phyloP scores from a whole-genome alignment of 306 rosid genomes.

The Castanea crenata region DNA sequence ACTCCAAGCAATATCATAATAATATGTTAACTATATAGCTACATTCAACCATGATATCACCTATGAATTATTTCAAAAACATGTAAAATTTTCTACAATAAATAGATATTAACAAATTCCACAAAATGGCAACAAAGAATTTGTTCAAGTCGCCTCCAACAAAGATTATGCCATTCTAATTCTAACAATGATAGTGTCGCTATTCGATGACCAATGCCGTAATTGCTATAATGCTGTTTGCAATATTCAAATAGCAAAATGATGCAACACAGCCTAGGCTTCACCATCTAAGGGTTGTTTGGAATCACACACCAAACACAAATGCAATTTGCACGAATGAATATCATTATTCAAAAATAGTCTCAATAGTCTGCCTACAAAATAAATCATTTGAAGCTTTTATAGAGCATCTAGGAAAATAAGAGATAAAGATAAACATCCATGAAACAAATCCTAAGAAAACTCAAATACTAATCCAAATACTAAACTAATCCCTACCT shows the following conservation, averaged over 20 bases:
- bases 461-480: too few relatives aligned
- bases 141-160: background rate
- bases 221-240: background rate
- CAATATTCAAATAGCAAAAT: background rate
- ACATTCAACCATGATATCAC: background rate
- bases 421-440: too few relatives aligned
- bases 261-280: too few relatives aligned
- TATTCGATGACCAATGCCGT: background rate
- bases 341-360: too few relatives aligned
- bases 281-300: too few relatives aligned
- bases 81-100: background rate
- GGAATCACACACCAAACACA: too few relatives aligned
- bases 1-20: constrained; percentile 15
- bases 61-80: constrained; percentile 2
- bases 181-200: background rate
- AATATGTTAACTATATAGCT: background rate
- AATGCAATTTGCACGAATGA: too few relatives aligned
- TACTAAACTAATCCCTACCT: too few relatives aligned
- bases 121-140: background rate
- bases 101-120: constrained; percentile 1
- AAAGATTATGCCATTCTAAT: background rate
- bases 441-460: too few relatives aligned
- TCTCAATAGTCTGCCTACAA: too few relatives aligned
- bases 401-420: too few relatives aligned
- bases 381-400: too few relatives aligned